Evolutionary conservation across 2,329 filamentous ascomycete species (phyloP).

Genomic region (Ophiocordyceps australis): DNA sequence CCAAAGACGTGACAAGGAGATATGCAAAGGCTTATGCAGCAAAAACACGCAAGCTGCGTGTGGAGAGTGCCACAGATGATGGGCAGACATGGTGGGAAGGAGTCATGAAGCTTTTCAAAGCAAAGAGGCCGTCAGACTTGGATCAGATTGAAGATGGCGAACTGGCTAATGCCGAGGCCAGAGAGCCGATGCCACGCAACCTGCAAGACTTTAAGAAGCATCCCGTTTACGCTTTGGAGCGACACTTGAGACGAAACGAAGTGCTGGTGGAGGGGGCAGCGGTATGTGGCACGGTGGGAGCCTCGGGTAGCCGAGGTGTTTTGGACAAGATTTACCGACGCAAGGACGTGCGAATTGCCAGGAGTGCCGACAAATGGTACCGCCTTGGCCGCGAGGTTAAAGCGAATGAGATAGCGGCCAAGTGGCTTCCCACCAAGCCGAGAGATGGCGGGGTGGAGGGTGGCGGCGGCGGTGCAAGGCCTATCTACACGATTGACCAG

Average conservation of each 20-base stretch:
- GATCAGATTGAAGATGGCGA: constrained; percentile 76
- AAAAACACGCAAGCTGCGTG: constrained; percentile 67
- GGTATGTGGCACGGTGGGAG: constrained; percentile 59
- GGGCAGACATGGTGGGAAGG: constrained; percentile 34
- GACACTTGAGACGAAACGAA: constrained; percentile 71
- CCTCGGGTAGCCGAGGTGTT: constrained; percentile 39
- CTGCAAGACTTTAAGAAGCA: constrained; percentile 79
- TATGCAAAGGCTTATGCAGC: constrained; percentile 82
- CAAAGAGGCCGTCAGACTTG: constrained; percentile 32
- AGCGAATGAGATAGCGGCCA: constrained; percentile 62
- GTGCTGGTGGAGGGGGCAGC: constrained; percentile 54
- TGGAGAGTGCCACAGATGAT: constrained; percentile 41
- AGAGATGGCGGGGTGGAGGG: constrained; percentile 3
- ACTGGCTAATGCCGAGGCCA: constrained; percentile 48
- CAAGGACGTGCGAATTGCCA: constrained; percentile 59
- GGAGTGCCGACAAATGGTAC: constrained; percentile 81
- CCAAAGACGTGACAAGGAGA: constrained; percentile 69
- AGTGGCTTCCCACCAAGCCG: constrained; percentile 41
- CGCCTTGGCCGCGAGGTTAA: constrained; percentile 67
- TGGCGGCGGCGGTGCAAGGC: constrained; percentile 19
- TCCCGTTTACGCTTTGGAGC: constrained; percentile 65
- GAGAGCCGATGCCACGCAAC: constrained; percentile 73
- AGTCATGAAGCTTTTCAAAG: constrained; percentile 28
- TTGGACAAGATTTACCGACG: constrained; percentile 72
- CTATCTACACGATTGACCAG: constrained; percentile 42